Conservation (phyloP, 2,329 filamentous ascomycete species). For the Xylariaceae sp. region DNA sequence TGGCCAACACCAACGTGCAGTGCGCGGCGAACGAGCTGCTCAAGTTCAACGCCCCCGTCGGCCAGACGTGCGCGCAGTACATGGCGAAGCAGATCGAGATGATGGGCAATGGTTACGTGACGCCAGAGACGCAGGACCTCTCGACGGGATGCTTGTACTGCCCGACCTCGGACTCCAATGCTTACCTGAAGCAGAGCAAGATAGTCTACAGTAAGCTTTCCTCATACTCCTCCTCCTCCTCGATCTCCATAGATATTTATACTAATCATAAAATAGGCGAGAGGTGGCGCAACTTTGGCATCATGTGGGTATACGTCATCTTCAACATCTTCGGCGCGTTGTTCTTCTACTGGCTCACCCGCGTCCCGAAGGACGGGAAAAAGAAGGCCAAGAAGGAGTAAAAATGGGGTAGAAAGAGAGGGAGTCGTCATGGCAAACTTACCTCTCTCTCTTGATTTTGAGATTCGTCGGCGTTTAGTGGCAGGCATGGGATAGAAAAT, state of each 20-base stretch:
- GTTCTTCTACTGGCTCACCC: constrained; percentile 47
- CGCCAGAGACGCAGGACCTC: constrained; percentile 33
- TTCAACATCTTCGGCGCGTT: constrained; percentile 52
- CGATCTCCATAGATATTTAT: not conserved
- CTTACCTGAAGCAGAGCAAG: constrained; percentile 31
- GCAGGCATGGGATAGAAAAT: not conserved
- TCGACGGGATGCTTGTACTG: constrained; percentile 43
- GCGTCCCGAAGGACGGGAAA: constrained; percentile 37
- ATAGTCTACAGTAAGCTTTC: constrained; percentile 37
- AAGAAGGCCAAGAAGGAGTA: constrained; percentile 22
- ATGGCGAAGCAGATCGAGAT: constrained; percentile 40
- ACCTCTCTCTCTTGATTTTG: too few relatives aligned
- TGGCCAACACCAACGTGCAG: constrained; percentile 55
- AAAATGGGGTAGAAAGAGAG: not conserved
- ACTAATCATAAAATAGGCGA: constrained; percentile 26
- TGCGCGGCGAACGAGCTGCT: constrained; percentile 65
- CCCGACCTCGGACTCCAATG: constrained; percentile 31
- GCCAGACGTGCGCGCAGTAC: constrained; percentile 53
- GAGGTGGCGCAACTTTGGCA: constrained; percentile 54
- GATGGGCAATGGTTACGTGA: constrained; percentile 37
- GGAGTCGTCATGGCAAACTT: too few relatives aligned
- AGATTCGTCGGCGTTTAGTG: too few relatives aligned
- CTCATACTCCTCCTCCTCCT: not conserved
- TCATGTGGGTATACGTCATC: constrained; percentile 49
- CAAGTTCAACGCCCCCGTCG: constrained; percentile 52